Conservation (phyloP, 805 yeast genomes). For the Yamadazyma insecticola region DNA sequence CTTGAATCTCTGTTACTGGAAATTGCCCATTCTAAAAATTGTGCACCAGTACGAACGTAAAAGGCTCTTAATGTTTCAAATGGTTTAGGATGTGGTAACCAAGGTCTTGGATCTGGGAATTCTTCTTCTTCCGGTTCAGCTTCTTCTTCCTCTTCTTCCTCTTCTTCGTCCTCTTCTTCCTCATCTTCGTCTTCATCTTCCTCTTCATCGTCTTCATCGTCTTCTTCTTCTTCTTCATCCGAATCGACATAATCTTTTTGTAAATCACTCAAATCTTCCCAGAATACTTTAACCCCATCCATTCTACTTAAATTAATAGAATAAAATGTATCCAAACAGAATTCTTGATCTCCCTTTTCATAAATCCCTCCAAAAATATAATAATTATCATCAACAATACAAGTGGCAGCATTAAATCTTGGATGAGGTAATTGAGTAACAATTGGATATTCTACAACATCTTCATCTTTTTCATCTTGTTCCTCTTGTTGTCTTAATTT, state of each 20-base stretch:
- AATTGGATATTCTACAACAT: constrained; percentile 49
- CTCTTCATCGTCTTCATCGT: constrained; percentile 23
- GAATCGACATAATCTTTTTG: constrained; percentile 51
- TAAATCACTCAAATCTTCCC: constrained; percentile 78
- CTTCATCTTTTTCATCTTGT: constrained; percentile 37
- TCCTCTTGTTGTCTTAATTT: constrained; percentile 31
- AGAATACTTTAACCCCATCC: constrained; percentile 81
- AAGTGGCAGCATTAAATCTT: constrained; percentile 79
- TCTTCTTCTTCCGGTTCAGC: constrained; percentile 59
- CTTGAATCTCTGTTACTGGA: constrained; percentile 79
- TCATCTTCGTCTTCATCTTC: constrained; percentile 36
- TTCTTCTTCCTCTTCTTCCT: constrained; percentile 65
- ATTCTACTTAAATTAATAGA: constrained; percentile 78
- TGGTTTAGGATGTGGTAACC: constrained; percentile 96
- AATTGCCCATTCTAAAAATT: constrained; percentile 89
- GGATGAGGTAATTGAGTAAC: constrained; percentile 74
- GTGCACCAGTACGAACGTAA: constrained; percentile 81
- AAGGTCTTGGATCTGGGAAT: constrained; percentile 88
- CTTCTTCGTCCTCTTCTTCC: constrained; percentile 53
- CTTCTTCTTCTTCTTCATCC: constrained; percentile 69
- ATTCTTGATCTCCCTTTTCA: constrained; percentile 87
- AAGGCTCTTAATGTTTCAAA: constrained; percentile 82
- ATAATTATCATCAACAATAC: constrained; percentile 78
- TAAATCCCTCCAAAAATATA: constrained; percentile 88
- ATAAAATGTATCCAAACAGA: constrained; percentile 78